Conservation (phyloP, 768 basidiomycete genomes). For the Boletus sensibilis region DNA sequence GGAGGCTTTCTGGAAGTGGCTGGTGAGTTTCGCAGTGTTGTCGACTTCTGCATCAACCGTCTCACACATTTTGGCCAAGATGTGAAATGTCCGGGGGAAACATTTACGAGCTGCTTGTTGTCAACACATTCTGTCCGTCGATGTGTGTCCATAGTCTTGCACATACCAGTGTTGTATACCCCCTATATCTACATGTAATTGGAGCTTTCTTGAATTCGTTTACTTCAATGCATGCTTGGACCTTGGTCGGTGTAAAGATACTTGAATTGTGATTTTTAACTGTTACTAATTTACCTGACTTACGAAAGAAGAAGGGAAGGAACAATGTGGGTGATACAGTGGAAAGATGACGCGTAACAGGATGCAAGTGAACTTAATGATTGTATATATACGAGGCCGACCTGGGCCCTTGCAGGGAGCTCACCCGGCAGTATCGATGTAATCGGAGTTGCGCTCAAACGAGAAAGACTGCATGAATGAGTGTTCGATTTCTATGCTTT, state of each 20-base stretch:
- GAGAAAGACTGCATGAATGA: slow-evolving; percentile 7
- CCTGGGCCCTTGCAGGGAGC: slow-evolving; percentile 21
- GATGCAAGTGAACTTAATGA: slow-evolving; percentile 37
- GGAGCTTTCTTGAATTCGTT: not conserved
- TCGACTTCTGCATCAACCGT: not conserved
- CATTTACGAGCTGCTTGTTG: not conserved
- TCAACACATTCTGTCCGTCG: not conserved
- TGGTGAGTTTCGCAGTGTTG: slow-evolving; percentile 48
- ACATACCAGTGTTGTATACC: slow-evolving; percentile 3
- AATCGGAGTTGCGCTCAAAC: slow-evolving; percentile 4
- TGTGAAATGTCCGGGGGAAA: slow-evolving; percentile 12
- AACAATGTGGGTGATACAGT: slow-evolving; percentile 33
- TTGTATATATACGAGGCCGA: slow-evolving; percentile 35
- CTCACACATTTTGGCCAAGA: slow-evolving; percentile 16
- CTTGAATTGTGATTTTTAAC: slow-evolving; percentile 11
- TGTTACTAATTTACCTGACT: slow-evolving; percentile 29
- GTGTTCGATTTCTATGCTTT: slow-evolving; percentile 52
- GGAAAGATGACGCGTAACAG: slow-evolving; percentile 28
- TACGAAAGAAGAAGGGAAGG: slow-evolving; percentile 12
- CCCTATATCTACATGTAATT: slow-evolving; percentile 3
- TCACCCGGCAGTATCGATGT: slow-evolving; percentile 5
- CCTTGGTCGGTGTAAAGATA: not conserved
- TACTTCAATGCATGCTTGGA: not conserved
- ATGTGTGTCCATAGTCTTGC: not conserved
- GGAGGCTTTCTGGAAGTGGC: slow-evolving; percentile 76